Base-by-base conservation (phyloP, 306 rosid species). In the Erythrophleum fordii region DNA sequence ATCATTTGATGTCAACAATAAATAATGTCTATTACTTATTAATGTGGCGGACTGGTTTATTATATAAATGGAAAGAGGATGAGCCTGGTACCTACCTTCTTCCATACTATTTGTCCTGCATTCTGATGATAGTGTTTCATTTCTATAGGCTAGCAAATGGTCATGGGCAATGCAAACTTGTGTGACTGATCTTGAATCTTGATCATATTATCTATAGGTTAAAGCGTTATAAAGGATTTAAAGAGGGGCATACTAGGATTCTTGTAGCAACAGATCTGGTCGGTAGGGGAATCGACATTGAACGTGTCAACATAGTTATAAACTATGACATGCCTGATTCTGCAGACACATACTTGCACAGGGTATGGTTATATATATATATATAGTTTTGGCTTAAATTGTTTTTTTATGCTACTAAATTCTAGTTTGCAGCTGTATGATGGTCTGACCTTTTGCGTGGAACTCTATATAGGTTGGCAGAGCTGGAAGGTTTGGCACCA, bases 291-390 rank as follows among this genome's bases (percentile, higher is more conserved):
- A 91, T 91, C 13, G 96, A 91, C 70, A 91, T 91, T 13, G 96
- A 91, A 22, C 96, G 96, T 53, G 93, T 91, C n/a, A 91, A 91
- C 85, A 91, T 91, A 8, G 96, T 91, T 53, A 91, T 91, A 72
- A 91, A 91, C 56, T 91, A 91, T 72, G 95, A 91, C 68, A 91
- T 91, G 95, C 95, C 95, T 42, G 95, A 91, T 80, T 91, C 95
- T 1, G 96, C 96, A 10, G 96, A 91, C 56, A 91, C 93, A 35
- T 91, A 91, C 67, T 80, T 91, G 78, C 96, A 91, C 90, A 91
- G 96, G 92, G 96, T 91, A 77, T 31, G 88, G 22, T 51, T 62
- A 10, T 4, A 9, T 55, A 49, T 26, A 35, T 37, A 12, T 48
- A 34, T 25, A 10, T 10, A 1, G 59, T 61, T 29, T 59, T 18